Evolutionary conservation across 352 stramenopile species (phyloP).

Genomic region (Pythium chondricola): DNA sequence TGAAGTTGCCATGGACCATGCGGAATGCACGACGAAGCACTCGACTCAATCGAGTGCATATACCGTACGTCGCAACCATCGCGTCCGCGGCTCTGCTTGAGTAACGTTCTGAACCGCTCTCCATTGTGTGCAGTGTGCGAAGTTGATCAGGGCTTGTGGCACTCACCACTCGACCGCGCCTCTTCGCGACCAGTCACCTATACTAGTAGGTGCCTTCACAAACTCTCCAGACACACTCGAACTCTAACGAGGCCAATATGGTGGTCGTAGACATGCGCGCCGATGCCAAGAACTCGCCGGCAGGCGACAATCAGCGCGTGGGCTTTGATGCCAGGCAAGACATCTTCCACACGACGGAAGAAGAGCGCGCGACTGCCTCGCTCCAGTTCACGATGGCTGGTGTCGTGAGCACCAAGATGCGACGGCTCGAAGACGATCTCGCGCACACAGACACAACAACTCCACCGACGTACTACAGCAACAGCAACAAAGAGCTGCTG

Average conservation of each 20-base stretch:
- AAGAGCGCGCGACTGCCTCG: conserved; percentile 46
- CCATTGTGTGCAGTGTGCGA: too few relatives aligned
- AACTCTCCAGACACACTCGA: conserved; percentile 11
- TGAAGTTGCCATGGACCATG: too few relatives aligned
- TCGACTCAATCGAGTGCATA: too few relatives aligned
- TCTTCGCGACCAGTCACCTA: not conserved
- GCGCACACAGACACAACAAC: conserved; percentile 14
- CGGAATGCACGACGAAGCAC: too few relatives aligned
- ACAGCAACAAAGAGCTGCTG: conserved; percentile 88
- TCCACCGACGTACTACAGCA: conserved; percentile 37
- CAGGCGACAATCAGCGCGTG: conserved; percentile 12
- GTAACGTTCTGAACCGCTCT: too few relatives aligned
- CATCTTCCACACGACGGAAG: conserved; percentile 45
- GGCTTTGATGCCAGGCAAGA: conserved; percentile 43
- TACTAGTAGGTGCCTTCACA: conserved; percentile 4
- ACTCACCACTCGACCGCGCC: too few relatives aligned
- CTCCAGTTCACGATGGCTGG: conserved; percentile 70
- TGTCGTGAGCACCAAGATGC: conserved; percentile 77
- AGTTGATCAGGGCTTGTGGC: too few relatives aligned
- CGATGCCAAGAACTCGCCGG: conserved; percentile 32
- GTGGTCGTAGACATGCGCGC: conserved; percentile 42
- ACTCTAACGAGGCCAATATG: conserved; percentile 12
- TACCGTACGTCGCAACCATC: too few relatives aligned
- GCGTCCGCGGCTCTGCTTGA: too few relatives aligned
- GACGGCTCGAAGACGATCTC: conserved; percentile 58